Evolutionary conservation across 2,329 filamentous ascomycete genomes (phyloP).

Genomic region (Byssoonygena ceratinophila): DNA sequence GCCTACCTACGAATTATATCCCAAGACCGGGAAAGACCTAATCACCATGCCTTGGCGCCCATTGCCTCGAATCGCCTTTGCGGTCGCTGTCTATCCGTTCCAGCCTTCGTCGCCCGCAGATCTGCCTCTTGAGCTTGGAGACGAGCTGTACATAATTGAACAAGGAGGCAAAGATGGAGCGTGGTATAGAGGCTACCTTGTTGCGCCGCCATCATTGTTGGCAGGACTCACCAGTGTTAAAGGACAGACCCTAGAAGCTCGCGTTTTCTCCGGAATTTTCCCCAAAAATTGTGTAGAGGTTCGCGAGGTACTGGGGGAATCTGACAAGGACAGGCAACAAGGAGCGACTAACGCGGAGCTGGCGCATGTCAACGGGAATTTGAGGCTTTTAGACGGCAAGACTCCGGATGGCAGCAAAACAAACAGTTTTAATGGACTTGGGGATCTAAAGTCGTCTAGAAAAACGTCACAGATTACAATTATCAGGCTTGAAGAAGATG

Average conservation of each 20-base stretch:
- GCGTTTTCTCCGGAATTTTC: slow-evolving; percentile 98
- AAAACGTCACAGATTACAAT: slow-evolving; percentile 34
- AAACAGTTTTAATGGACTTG: slow-evolving; percentile 17
- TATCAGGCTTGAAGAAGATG: slow-evolving; percentile 29
- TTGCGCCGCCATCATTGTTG: slow-evolving; percentile 84
- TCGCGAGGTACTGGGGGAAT: slow-evolving; percentile 76
- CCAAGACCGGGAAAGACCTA: no score
- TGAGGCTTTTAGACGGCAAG: slow-evolving; percentile 11
- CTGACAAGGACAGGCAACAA: slow-evolving; percentile 34
- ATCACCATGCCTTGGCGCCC: slow-evolving; percentile 84
- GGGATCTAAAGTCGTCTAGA: slow-evolving; percentile 28
- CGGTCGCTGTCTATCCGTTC: slow-evolving; percentile 91
- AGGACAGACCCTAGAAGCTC: slow-evolving; percentile 85
- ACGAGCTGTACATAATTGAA: slow-evolving; percentile 98
- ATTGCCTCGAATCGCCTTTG: slow-evolving; percentile 92
- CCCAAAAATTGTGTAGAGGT: slow-evolving; percentile 90
- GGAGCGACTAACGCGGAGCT: slow-evolving; percentile 28
- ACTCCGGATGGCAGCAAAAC: slow-evolving; percentile 20
- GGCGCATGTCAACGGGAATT: slow-evolving; percentile 24
- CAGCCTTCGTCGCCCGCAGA: slow-evolving; percentile 75
- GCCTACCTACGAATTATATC: background rate
- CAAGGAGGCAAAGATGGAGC: slow-evolving; percentile 73
- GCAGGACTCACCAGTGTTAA: slow-evolving; percentile 83
- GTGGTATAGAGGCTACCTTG: slow-evolving; percentile 92
- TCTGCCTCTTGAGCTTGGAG: slow-evolving; percentile 90